phyloP scores from a whole-genome alignment of 164 flowering plant genomes.

The Vitis rotundifolia region DNA sequence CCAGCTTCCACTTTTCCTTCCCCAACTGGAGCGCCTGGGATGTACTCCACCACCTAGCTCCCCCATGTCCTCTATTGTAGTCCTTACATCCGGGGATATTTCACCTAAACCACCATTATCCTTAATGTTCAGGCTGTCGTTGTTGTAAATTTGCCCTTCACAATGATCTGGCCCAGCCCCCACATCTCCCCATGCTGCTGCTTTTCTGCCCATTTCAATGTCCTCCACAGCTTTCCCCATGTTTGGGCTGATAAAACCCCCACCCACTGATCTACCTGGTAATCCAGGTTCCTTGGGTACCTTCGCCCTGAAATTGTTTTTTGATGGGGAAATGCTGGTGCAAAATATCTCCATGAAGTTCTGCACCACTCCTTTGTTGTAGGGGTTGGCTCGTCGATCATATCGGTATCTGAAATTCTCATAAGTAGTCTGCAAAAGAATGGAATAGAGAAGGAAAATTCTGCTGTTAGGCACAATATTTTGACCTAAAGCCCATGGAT shows the following conservation, averaged over 20 bases:
- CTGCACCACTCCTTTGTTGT: constrained; percentile 46
- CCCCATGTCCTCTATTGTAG: constrained; percentile 48
- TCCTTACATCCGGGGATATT: constrained; percentile 62
- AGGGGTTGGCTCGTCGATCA: constrained; percentile 64
- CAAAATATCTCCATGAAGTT: constrained; percentile 65
- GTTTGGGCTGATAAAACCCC: constrained; percentile 64
- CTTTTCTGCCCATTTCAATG: constrained; percentile 87
- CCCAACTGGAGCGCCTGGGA: constrained; percentile 87
- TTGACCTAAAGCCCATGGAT: neutral
- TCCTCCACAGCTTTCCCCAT: constrained; percentile 64
- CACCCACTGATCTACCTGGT: constrained; percentile 42
- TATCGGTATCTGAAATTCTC: constrained; percentile 69
- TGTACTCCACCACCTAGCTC: constrained; percentile 57
- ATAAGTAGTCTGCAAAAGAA: constrained; percentile 57
- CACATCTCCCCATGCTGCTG: constrained; percentile 64
- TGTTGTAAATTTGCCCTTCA: constrained; percentile 49
- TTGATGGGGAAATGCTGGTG: constrained; percentile 50
- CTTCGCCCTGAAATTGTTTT: constrained; percentile 65
- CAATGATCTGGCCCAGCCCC: constrained; percentile 41
- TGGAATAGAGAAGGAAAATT: constrained; percentile 3
- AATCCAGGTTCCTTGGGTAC: constrained; percentile 49
- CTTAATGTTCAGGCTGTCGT: constrained; percentile 47
- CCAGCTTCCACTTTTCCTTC: constrained; percentile 92
- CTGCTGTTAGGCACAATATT: neutral
- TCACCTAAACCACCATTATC: constrained; percentile 48